Evolutionary conservation across 2,329 filamentous ascomycete genomes (phyloP).

Genomic region (Scedosporium boydii): DNA sequence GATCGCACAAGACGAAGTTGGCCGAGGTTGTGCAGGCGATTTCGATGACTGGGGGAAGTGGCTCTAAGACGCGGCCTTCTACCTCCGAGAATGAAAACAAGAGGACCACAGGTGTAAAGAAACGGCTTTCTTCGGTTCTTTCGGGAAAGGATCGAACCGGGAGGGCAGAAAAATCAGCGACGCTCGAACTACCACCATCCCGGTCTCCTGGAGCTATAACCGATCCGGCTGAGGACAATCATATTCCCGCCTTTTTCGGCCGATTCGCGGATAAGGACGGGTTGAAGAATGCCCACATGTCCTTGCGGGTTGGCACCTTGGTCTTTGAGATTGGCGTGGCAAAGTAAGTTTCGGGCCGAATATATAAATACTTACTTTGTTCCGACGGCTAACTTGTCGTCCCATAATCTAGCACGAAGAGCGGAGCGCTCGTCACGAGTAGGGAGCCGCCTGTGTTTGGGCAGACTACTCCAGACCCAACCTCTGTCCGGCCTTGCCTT

Average conservation of each 20-base stretch:
- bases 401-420: constrained; percentile 12
- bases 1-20: constrained; percentile 8
- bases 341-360: constrained; percentile 17
- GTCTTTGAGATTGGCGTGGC: constrained; percentile 28
- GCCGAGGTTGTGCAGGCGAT: constrained; percentile 4
- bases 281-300: constrained; percentile 30
- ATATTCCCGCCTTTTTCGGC: constrained; percentile 20
- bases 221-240: constrained; percentile 13
- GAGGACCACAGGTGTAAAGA: not conserved
- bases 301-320: constrained; percentile 26
- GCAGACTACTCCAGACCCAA: not conserved
- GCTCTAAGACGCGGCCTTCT: not conserved
- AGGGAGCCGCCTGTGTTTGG: constrained; percentile 12
- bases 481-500: not conserved
- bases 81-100: not conserved
- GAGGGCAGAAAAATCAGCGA: constrained; percentile 10
- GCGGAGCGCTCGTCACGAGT: constrained; percentile 17
- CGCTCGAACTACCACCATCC: constrained; percentile 12
- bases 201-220: constrained; percentile 11
- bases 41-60: not conserved
- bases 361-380: not conserved
- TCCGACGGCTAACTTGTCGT: not conserved
- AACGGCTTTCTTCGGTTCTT: not conserved
- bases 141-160: not conserved
- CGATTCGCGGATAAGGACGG: constrained; percentile 22